Evolutionary conservation across 164 flowering plant species (phyloP).

Genomic region (Buxus sempervirens): DNA sequence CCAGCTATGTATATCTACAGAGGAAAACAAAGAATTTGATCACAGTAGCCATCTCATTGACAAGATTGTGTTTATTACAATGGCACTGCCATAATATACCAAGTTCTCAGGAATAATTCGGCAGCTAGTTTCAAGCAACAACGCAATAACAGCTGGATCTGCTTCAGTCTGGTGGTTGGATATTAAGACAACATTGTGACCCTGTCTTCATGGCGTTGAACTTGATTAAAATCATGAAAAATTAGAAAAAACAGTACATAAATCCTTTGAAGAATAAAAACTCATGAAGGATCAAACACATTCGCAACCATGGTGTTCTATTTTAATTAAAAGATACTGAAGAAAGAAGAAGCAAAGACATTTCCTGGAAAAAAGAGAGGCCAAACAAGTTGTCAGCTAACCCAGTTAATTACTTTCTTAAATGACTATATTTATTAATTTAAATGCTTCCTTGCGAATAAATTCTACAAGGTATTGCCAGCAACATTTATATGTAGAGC

Average conservation of each 20-base stretch:
- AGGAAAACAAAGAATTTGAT: conserved; percentile 13
- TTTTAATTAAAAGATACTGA: no score
- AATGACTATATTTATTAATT: no score
- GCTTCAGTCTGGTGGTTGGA: conserved; percentile 99
- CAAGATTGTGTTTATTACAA: conserved; percentile 7
- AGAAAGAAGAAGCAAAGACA: no score
- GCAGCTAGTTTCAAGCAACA: conserved; percentile 67
- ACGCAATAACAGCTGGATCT: conserved; percentile 86
- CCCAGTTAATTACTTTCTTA: no score
- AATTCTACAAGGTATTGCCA: no score
- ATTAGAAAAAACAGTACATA: neutral
- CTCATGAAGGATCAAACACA: no score
- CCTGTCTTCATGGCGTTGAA: conserved; percentile 46
- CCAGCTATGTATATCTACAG: conserved; percentile 91
- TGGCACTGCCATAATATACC: conserved; percentile 32
- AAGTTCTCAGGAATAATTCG: conserved; percentile 66
- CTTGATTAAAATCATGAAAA: conserved; percentile 8
- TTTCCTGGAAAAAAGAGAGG: no score
- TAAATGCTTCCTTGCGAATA: no score
- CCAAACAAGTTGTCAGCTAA: no score
- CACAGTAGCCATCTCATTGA: conserved; percentile 7
- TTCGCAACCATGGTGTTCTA: no score
- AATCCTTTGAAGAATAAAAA: neutral
- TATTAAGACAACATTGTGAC: conserved; percentile 78
- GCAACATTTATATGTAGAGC: no score